Conservation (phyloP, 306 rosid species). For the Vicia faba region DNA sequence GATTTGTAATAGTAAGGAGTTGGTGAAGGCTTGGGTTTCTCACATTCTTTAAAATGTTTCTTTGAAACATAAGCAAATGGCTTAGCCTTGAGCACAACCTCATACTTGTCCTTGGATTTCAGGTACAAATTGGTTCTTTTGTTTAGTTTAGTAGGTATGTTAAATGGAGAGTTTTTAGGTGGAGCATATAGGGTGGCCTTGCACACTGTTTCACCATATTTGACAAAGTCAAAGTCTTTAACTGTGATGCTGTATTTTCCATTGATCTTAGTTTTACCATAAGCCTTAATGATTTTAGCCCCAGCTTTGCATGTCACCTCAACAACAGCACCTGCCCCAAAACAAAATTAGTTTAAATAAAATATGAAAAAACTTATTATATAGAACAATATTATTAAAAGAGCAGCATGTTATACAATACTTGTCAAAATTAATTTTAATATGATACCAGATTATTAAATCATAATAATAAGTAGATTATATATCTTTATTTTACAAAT, state of each 20-base stretch:
- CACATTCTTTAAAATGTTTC: slow-evolving; percentile 67
- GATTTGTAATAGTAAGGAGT: slow-evolving; percentile 64
- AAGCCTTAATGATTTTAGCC: slow-evolving; percentile 56
- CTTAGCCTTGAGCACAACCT: slow-evolving; percentile 72
- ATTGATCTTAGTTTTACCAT: slow-evolving; percentile 78
- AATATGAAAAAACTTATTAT: neutral
- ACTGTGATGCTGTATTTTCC: slow-evolving; percentile 73
- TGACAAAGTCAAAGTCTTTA: slow-evolving; percentile 58
- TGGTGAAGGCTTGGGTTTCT: slow-evolving; percentile 59
- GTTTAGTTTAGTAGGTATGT: slow-evolving; percentile 62
- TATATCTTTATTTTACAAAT: neutral
- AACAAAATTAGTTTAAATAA: neutral
- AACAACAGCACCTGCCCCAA: slow-evolving; percentile 69
- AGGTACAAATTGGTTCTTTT: slow-evolving; percentile 60
- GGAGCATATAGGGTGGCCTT: slow-evolving; percentile 72
- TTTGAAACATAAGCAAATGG: slow-evolving; percentile 89
- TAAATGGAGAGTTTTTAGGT: slow-evolving; percentile 70
- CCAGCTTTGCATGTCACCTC: slow-evolving; percentile 79
- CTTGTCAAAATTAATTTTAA: neutral
- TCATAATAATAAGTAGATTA: neutral
- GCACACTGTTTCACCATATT: slow-evolving; percentile 65
- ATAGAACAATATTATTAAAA: neutral
- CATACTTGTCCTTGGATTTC: slow-evolving; percentile 63
- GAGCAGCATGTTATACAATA: neutral
- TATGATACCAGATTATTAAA: neutral